Base-by-base conservation (phyloP, 257 asterid species). In the Catharanthus roseus region DNA sequence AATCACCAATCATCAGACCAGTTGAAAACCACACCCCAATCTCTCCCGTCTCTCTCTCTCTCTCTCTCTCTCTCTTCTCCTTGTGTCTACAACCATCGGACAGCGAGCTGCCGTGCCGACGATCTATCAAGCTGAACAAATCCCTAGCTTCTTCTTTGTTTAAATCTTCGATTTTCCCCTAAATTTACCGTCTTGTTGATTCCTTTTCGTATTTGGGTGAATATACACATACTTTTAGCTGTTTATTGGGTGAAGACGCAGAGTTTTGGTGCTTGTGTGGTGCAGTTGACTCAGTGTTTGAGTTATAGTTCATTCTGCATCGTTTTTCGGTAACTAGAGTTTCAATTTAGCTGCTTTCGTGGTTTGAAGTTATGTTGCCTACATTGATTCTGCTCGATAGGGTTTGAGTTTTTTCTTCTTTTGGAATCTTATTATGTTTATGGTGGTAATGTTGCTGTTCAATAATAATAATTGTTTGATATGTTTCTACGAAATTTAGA, bases 1-100 rank as follows among this genome's bases (percentile, higher is more conserved):
- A 83, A 78, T 87, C 84, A 79, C 71, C 88, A 77, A 72, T 84
- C 79, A 71, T 69, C 72, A 77, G 72, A 75, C 87, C 81, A 82
- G 83, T 79, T 74, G 86, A 83, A 82, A 82, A 75, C 81, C 83
- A 75, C 86, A 86, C 84, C 81, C 3, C 70, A 42, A 6, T 77
- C 84, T 71, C 84, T 61, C 80, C 53, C 78, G 3, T 45, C 78
- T n/a, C 49, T 19, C 58, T 8, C 5, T 18, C 5, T 50, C 39
- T 16, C 13, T 29, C 19, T 55, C 74, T 47, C n/a, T n/a, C n/a
- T n/a, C n/a, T n/a, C n/a, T n/a, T n/a, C n/a, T 44, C 50, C 41
- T 19, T 10, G 49, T 13, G 18, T 26, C 24, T 65, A 76, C 85
- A 81, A 79, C 85, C 83, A 62, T 72, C 76, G 71, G 84, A 83